These are phyloP conservation scores for Arthrobotrys iridis DNA, from an alignment of 2,329 filamentous ascomycete genomes.

Conservation along the genomic window DNA sequence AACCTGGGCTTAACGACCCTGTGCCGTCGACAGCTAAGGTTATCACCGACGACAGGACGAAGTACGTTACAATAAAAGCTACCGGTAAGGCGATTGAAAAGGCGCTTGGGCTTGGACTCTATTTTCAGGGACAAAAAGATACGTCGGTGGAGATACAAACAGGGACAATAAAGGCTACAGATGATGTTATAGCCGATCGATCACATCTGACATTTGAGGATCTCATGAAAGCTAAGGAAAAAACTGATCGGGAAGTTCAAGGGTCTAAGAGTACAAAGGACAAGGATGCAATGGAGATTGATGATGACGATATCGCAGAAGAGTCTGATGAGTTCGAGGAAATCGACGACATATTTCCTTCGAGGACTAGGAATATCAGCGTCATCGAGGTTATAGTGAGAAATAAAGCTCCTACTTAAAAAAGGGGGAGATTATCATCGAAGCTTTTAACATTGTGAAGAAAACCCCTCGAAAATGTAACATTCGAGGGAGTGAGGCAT, in stretches of 20 bases:
- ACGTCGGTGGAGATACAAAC: conserved; percentile 71
- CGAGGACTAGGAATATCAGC: conserved; percentile 44
- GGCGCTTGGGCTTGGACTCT: conserved; percentile 71
- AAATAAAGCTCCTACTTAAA: conserved; percentile 36
- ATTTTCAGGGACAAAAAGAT: conserved; percentile 72
- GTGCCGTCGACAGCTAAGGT: not conserved
- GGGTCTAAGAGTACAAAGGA: not conserved
- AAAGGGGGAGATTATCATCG: not conserved
- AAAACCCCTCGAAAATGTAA: not conserved
- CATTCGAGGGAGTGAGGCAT: conserved; percentile 10
- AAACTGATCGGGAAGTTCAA: not conserved
- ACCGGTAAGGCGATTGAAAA: conserved; percentile 75
- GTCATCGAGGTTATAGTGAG: conserved; percentile 49
- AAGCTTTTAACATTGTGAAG: not conserved
- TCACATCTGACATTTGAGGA: conserved; percentile 59
- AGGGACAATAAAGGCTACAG: conserved; percentile 72
- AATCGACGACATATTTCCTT: conserved; percentile 49
- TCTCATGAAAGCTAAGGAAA: conserved; percentile 46
- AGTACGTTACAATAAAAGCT: conserved; percentile 71
- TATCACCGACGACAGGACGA: conserved; percentile 59
- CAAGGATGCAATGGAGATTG: conserved; percentile 43
- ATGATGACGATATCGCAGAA: conserved; percentile 23
- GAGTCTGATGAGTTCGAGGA: conserved; percentile 47
- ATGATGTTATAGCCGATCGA: conserved; percentile 69
- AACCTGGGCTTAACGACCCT: conserved; percentile 58